Evolutionary conservation across 495 filamentous ascomycete genomes (phyloP).

Genomic region (Mytilinidion resinicola): DNA sequence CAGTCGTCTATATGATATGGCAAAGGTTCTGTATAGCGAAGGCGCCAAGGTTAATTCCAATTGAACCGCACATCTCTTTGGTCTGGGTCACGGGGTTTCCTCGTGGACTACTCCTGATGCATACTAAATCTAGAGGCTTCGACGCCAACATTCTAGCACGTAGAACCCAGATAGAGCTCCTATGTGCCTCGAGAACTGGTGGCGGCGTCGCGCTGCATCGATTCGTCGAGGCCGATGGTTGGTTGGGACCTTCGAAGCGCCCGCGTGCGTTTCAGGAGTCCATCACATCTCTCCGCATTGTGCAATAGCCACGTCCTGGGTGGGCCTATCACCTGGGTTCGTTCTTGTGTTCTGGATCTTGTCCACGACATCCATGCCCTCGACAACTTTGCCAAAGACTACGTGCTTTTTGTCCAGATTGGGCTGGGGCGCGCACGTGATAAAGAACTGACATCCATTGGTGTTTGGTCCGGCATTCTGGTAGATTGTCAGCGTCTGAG

Average conservation of each 20-base stretch:
- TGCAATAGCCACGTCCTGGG: constrained; percentile 74
- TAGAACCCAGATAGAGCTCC: too few species aligned
- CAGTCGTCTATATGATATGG: too few species aligned
- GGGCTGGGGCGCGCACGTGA: constrained; percentile 77
- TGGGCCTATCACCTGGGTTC: constrained; percentile 69
- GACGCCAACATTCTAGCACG: too few species aligned
- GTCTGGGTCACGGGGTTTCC: too few species aligned
- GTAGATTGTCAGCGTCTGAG: background rate
- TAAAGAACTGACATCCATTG: constrained; percentile 97
- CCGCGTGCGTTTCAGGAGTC: background rate
- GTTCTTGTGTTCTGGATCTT: constrained; percentile 91
- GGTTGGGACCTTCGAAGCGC: background rate
- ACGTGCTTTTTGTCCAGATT: constrained; percentile 95
- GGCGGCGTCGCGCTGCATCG: too few species aligned
- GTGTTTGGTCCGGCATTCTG: constrained; percentile 90
- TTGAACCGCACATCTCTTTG: too few species aligned
- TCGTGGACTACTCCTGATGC: too few species aligned
- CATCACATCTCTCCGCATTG: constrained; percentile 64
- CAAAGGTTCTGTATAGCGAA: too few species aligned
- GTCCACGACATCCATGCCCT: constrained; percentile 79
- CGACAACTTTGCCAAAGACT: constrained; percentile 85
- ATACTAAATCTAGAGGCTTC: too few species aligned
- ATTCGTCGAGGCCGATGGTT: background rate
- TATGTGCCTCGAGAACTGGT: too few species aligned
- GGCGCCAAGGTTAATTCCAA: too few species aligned